Percentiles rank a stretch among this genome's conserved stretches.
Evolutionary conservation across 441 rosid species (phyloP).

Genomic region (Arabidopsis hybrid): DNA sequence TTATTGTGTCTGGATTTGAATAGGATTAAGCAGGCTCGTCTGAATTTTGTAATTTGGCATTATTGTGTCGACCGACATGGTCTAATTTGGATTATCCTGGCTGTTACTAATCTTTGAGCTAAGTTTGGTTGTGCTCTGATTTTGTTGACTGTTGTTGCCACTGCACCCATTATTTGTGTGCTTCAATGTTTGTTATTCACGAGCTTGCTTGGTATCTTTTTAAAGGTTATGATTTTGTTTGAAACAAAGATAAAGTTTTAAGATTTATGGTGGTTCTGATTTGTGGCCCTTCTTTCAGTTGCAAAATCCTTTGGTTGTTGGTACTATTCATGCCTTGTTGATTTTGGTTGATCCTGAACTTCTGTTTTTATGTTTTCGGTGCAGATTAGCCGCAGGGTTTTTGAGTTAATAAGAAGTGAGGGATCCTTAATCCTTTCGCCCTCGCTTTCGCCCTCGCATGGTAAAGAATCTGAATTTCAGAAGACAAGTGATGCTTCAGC

Average conservation of each 20-base stretch:
- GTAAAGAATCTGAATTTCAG: conserved; percentile 48
- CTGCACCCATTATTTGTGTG: neutral
- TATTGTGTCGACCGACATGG: neutral
- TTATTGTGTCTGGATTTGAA: neutral
- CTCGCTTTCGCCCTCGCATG: conserved; percentile 51
- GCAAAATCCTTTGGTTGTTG: neutral
- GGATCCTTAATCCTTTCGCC: conserved; percentile 50
- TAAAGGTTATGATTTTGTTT: neutral
- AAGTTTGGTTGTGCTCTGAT: too few species aligned
- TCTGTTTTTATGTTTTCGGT: conserved; percentile 22
- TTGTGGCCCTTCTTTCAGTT: neutral
- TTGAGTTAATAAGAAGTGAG: conserved; percentile 72
- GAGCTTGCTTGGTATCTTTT: neutral
- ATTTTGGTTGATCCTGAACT: conserved; percentile 31
- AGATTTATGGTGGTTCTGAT: neutral
- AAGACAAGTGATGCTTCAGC: conserved; percentile 42
- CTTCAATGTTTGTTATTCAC: conserved; percentile 1
- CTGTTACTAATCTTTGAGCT: neutral
- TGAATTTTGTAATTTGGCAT: neutral
- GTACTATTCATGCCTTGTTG: neutral
- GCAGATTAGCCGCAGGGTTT: conserved; percentile 90
- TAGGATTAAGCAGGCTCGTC: neutral
- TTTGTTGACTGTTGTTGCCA: neutral
- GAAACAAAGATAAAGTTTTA: neutral
- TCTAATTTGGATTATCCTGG: neutral